Conservation (phyloP, 331 rosid genomes). For the Acacia pycnantha region DNA sequence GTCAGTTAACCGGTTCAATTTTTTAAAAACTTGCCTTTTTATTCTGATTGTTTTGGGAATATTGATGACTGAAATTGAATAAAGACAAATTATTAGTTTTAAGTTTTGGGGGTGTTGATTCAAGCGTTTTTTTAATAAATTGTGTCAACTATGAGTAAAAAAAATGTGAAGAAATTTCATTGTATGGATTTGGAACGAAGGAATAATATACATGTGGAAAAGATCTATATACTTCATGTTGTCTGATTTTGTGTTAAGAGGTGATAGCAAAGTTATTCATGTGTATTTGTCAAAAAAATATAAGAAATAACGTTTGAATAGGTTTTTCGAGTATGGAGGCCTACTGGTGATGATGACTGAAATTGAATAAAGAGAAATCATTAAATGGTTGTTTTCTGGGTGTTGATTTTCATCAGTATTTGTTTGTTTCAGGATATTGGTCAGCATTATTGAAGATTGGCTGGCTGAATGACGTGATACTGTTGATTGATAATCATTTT, state of each 20-base stretch:
- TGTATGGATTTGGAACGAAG: neutral
- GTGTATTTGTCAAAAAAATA: neutral
- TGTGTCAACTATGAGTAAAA: neutral
- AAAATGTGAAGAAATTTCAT: neutral
- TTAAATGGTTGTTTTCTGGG: constrained; percentile 26
- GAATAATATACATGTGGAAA: neutral
- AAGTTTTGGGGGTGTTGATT: constrained; percentile 39
- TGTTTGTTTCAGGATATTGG: constrained; percentile 64
- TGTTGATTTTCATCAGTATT: constrained; percentile 36
- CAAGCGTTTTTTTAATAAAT: constrained; percentile 7
- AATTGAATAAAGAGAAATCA: constrained; percentile 9
- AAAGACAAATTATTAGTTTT: constrained; percentile 19
- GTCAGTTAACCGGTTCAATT: neutral
- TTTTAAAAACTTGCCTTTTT: neutral
- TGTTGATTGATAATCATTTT: constrained; percentile 24
- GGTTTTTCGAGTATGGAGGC: neutral
- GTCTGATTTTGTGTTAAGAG: neutral
- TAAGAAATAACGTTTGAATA: neutral
- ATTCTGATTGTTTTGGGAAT: constrained; percentile 7
- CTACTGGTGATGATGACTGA: constrained; percentile 1
- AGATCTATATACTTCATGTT: neutral
- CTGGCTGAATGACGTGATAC: constrained; percentile 36
- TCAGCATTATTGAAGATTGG: constrained; percentile 30
- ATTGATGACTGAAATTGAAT: constrained; percentile 9
- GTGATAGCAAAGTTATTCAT: neutral